Conservation (phyloP, 169 alveolate species). For the Plasmodium sp. region DNA sequence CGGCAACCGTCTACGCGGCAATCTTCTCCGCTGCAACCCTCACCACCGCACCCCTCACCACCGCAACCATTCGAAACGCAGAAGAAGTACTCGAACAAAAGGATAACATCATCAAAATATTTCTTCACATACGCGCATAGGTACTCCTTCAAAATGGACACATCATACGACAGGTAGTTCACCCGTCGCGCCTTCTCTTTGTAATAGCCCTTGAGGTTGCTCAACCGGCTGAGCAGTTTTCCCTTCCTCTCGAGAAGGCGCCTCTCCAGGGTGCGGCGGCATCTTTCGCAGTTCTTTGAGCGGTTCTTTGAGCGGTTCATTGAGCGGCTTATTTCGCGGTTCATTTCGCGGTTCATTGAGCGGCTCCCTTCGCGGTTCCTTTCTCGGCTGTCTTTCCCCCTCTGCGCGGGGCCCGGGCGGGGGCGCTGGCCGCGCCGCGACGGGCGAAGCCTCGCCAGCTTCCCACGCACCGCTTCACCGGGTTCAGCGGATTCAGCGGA, state of each 20-base stretch:
- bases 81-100: constrained; percentile 52
- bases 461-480: background rate
- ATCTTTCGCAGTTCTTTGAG: background rate
- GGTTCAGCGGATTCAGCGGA: too few species aligned
- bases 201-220: constrained; percentile 18
- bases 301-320: background rate
- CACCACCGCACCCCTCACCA: background rate
- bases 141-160: constrained; percentile 68
- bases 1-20: too few species aligned
- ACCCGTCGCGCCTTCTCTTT: constrained; percentile 7
- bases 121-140: constrained; percentile 34
- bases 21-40: too few species aligned
- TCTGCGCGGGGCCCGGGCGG: background rate
- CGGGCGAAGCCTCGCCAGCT: background rate
- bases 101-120: constrained; percentile 54
- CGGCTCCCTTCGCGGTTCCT: background rate
- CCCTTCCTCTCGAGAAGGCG: constrained; percentile 4
- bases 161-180: constrained; percentile 40
- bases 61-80: background rate
- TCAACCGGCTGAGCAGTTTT: background rate
- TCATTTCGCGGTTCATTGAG: background rate
- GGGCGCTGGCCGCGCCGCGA: background rate
- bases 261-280: background rate
- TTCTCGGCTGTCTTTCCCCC: background rate
- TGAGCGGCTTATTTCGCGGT: background rate